Evolutionary conservation across 2,329 filamentous ascomycete genomes (phyloP).

Genomic region (Verticillium isaacii): DNA sequence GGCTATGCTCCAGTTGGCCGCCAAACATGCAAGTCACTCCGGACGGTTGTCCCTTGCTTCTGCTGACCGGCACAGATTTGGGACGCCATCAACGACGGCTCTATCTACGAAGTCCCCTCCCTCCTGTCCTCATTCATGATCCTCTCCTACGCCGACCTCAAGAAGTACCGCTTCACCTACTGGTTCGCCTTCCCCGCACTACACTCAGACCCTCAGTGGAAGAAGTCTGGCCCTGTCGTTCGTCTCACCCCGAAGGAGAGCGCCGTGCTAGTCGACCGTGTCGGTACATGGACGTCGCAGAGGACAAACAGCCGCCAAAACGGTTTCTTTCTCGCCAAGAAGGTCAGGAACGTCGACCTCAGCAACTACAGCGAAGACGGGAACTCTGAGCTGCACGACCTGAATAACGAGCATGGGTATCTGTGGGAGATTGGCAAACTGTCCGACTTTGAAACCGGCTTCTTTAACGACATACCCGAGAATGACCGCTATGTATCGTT

Average conservation of each 20-base stretch:
- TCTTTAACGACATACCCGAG: conserved; percentile 70
- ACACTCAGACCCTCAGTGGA: conserved; percentile 84
- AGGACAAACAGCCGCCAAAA: conserved; percentile 76
- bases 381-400: conserved; percentile 11
- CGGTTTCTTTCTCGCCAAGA: conserved; percentile 95
- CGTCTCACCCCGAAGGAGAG: conserved; percentile 66
- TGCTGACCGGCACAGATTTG: conserved; percentile 60
- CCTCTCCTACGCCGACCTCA: conserved; percentile 90
- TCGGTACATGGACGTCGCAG: conserved; percentile 82
- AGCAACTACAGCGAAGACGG: conserved; percentile 9
- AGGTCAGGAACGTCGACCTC: conserved; percentile 37
- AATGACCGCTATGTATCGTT: conserved; percentile 82
- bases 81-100: conserved; percentile 95
- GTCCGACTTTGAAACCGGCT: conserved; percentile 75
- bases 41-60: background rate
- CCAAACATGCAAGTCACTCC: conserved; percentile 58
- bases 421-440: conserved; percentile 75
- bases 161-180: conserved; percentile 97
- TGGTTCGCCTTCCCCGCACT: conserved; percentile 96
- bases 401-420: conserved; percentile 36
- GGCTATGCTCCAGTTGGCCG: conserved; percentile 72
- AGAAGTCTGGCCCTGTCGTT: conserved; percentile 48
- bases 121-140: conserved; percentile 84
- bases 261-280: conserved; percentile 70
- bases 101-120: conserved; percentile 91